Percentiles rank a stretch among this genome's conserved stretches.
Conservation (phyloP, 163 green algal genomes). For the Picocystis sp. region DNA sequence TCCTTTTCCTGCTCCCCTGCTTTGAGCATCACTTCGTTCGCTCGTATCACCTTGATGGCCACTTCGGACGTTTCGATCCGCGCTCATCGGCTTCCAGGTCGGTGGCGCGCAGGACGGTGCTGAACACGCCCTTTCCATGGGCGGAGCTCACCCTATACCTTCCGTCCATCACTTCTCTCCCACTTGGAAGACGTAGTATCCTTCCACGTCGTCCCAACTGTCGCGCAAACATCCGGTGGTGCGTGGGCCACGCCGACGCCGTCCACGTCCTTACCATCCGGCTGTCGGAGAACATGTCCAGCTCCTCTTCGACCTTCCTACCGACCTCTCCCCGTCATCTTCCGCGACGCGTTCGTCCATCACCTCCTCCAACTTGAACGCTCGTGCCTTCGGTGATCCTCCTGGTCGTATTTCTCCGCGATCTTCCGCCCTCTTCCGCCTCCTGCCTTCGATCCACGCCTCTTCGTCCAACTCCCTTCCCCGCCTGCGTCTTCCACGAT, state of each 20-base stretch:
- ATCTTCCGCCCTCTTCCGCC: constrained; percentile 41
- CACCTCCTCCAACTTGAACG: neutral
- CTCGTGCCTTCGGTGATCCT: neutral
- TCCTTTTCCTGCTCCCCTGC: constrained; percentile 41
- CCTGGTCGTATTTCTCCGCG: constrained; percentile 41
- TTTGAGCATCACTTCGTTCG: constrained; percentile 95
- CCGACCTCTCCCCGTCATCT: constrained; percentile 11
- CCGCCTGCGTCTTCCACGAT: neutral
- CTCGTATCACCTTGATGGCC: constrained; percentile 80
- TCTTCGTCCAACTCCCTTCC: constrained; percentile 40
- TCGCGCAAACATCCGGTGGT: constrained; percentile 52
- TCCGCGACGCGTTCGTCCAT: neutral
- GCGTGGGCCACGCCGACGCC: constrained; percentile 8
- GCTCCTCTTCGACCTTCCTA: constrained; percentile 64
- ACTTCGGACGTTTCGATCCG: constrained; percentile 24
- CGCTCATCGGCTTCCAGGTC: constrained; percentile 29
- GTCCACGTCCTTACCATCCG: constrained; percentile 4
- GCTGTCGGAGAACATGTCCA: constrained; percentile 51
- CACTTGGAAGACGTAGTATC: constrained; percentile 81
- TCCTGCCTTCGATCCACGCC: constrained; percentile 50
- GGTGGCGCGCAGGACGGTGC: constrained; percentile 66
- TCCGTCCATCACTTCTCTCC: constrained; percentile 63
- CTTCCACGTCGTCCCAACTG: constrained; percentile 91
- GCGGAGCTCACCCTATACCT: constrained; percentile 79
- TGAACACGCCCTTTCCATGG: constrained; percentile 87